phyloP scores from a whole-genome alignment of 2,329 filamentous ascomycete species.

The Capronia coronata region DNA sequence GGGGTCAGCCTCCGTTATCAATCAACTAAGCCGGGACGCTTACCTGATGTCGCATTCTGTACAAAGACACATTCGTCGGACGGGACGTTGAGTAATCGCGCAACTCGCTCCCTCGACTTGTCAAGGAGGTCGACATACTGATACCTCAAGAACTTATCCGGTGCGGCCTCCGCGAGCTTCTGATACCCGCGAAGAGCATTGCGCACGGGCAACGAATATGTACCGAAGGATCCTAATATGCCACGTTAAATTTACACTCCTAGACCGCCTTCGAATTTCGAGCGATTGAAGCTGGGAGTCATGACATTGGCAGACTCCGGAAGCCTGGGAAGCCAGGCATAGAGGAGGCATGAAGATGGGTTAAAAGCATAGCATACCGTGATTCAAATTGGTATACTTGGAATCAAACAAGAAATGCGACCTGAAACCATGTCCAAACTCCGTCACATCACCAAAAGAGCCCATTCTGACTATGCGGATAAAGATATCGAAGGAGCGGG shows the following conservation, averaged over 20 bases:
- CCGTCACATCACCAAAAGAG: conserved; percentile 28
- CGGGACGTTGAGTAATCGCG: conserved; percentile 60
- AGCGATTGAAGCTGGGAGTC: background rate
- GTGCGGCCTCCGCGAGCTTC: conserved; percentile 57
- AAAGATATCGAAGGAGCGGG: background rate
- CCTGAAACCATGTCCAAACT: conserved; percentile 51
- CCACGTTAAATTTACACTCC: background rate
- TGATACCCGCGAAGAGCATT: conserved; percentile 58
- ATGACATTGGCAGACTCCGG: background rate
- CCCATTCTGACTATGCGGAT: conserved; percentile 18
- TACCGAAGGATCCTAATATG: conserved; percentile 63
- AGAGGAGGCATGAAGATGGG: background rate
- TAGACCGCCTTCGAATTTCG: background rate
- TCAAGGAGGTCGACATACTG: conserved; percentile 58
- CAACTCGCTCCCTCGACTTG: conserved; percentile 57
- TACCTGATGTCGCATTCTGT: conserved; percentile 65
- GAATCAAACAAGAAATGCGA: conserved; percentile 64
- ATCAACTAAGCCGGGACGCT: conserved; percentile 14
- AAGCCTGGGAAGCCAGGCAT: conserved; percentile 2
- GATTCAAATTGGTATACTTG: conserved; percentile 67
- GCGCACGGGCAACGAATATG: conserved; percentile 59
- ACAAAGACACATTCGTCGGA: conserved; percentile 66
- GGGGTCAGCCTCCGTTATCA: background rate
- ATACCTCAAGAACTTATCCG: conserved; percentile 72
- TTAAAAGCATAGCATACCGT: conserved; percentile 51